phyloP scores from a whole-genome alignment of 2,329 filamentous ascomycete genomes.

The Ascochyta koolunga region DNA sequence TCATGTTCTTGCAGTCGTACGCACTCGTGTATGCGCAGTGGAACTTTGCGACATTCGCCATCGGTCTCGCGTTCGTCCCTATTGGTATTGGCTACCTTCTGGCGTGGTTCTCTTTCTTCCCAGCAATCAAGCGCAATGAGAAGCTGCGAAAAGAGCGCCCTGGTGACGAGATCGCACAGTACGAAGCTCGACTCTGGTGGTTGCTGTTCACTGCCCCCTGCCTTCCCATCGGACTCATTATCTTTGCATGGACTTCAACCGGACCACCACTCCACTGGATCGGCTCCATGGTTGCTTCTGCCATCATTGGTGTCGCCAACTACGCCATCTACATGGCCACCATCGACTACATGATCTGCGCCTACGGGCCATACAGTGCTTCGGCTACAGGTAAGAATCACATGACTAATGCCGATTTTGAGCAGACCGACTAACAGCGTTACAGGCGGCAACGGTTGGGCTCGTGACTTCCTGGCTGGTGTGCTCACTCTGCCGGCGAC shows the following conservation, averaged over 20 bases:
- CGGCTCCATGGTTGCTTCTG: slow-evolving; percentile 68
- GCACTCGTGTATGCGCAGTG: slow-evolving; percentile 71
- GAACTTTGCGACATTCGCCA: slow-evolving; percentile 62
- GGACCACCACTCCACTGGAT: slow-evolving; percentile 73
- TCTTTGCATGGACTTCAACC: slow-evolving; percentile 73
- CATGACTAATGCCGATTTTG: no score
- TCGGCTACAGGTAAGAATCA: no score
- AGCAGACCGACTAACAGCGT: no score
- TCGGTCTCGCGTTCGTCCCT: slow-evolving; percentile 69
- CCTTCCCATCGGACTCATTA: slow-evolving; percentile 71
- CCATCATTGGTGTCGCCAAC: slow-evolving; percentile 73
- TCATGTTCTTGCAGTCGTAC: slow-evolving; percentile 78
- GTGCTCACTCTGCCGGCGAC: slow-evolving; percentile 72
- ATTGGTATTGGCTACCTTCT: slow-evolving; percentile 67
- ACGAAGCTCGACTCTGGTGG: slow-evolving; percentile 66
- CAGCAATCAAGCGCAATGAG: slow-evolving; percentile 52
- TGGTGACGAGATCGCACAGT: slow-evolving; percentile 40
- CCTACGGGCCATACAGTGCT: slow-evolving; percentile 75
- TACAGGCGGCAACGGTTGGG: slow-evolving; percentile 77
- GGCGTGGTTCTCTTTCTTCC: slow-evolving; percentile 67
- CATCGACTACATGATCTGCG: slow-evolving; percentile 79
- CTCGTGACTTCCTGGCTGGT: slow-evolving; percentile 76
- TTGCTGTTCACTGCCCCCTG: slow-evolving; percentile 67
- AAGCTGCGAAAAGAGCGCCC: slow-evolving; percentile 36
- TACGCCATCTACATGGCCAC: slow-evolving; percentile 79